These are phyloP conservation scores for Ichthyophthirius multifiliis DNA, from an alignment of 169 alveolate species.

Conservation along the genomic window DNA sequence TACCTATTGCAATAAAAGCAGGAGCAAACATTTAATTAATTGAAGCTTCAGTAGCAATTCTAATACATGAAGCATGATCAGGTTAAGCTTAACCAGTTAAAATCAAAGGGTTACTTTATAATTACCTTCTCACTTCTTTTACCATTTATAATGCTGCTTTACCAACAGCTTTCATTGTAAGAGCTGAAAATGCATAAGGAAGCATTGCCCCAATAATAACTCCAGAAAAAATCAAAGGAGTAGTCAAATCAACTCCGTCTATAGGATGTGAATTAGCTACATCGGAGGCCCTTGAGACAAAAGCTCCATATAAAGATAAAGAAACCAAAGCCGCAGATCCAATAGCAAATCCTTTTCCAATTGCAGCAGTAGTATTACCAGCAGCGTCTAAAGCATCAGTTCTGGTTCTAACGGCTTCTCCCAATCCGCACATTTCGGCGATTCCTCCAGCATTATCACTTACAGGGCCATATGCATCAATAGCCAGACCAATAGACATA, in stretches of 20 bases:
- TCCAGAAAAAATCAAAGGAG: slow-evolving; percentile 65
- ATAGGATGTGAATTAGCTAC: slow-evolving; percentile 21
- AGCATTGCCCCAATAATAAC: slow-evolving; percentile 73
- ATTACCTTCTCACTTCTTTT: slow-evolving; percentile 47
- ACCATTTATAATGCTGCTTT: slow-evolving; percentile 71
- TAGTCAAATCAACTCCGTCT: slow-evolving; percentile 44
- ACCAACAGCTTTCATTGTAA: slow-evolving; percentile 71
- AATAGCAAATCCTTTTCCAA: slow-evolving; percentile 76
- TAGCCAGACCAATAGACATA: slow-evolving; percentile 60
- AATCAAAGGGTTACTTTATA: slow-evolving; percentile 32
- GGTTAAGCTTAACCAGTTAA: slow-evolving; percentile 42
- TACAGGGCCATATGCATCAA: slow-evolving; percentile 77
- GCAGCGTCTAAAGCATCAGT: slow-evolving; percentile 74
- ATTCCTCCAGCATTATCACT: slow-evolving; percentile 78
- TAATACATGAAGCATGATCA: slow-evolving; percentile 45
- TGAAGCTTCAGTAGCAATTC: slow-evolving; percentile 58
- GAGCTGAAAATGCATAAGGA: slow-evolving; percentile 72
- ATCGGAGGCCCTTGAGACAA: slow-evolving; percentile 54
- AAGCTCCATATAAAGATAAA: slow-evolving; percentile 72
- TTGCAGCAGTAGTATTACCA: slow-evolving; percentile 78
- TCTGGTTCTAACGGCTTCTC: slow-evolving; percentile 48
- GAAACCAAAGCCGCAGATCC: slow-evolving; percentile 74
- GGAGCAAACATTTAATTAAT: slow-evolving; percentile 59
- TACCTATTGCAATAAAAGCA: slow-evolving; percentile 37
- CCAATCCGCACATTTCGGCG: slow-evolving; percentile 65